These are phyloP conservation scores for Gynandropsis gynandra DNA, from an alignment of 345 rosid genomes.

Conservation along the genomic window DNA sequence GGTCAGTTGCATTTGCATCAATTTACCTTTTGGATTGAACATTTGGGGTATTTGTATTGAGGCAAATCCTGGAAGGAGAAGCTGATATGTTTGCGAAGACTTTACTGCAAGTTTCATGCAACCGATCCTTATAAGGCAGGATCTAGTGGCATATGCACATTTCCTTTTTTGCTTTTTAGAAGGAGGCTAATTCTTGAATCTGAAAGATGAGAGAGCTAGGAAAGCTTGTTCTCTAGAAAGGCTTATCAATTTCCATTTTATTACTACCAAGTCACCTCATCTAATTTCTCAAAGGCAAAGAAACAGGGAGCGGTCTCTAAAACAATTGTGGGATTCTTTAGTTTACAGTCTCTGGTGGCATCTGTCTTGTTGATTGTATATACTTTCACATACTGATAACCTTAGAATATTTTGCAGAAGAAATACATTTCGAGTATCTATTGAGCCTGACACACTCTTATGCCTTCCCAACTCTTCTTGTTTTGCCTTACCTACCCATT, in stretches of 20 bases:
- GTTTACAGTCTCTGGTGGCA: not conserved
- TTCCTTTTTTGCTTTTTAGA: not conserved
- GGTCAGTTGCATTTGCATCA: not conserved
- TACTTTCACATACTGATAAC: too few relatives aligned
- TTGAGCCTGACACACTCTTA: conserved; percentile 1
- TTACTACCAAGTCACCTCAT: not conserved
- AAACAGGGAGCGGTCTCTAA: not conserved
- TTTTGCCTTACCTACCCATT: not conserved
- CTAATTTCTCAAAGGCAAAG: not conserved
- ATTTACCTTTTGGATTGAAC: not conserved
- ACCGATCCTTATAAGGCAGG: not conserved
- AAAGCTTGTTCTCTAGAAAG: too few relatives aligned
- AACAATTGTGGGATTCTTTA: not conserved
- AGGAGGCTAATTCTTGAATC: not conserved
- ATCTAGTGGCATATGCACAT: conserved; percentile 3
- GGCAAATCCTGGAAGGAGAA: not conserved
- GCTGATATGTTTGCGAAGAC: not conserved
- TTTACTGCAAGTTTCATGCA: not conserved
- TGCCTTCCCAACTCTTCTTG: conserved; percentile 3
- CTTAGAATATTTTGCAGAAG: too few relatives aligned
- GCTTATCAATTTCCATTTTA: not conserved
- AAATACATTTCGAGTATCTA: not conserved
- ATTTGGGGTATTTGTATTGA: too few relatives aligned
- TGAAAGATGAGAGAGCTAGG: not conserved
- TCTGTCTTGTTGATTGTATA: not conserved